Evolutionary conservation across 176 grass and related monocot species (phyloP), one percentile per base, ranked within the genome.

Genomic region (Phoenix roebelenii): DNA sequence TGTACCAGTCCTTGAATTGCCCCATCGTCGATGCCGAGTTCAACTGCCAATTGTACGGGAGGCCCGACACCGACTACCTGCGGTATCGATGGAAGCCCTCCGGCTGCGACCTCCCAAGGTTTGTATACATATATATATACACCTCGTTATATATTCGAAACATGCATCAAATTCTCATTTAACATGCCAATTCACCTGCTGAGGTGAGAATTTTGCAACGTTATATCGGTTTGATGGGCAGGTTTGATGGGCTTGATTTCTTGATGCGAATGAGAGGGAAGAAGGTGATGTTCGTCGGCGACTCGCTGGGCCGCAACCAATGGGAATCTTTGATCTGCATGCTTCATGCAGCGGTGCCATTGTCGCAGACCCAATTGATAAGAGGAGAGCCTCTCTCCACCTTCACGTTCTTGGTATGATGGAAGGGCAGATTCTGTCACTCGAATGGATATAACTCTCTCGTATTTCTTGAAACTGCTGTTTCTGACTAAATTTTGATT

Each of bases 241-340:
- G 87, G 83, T 87, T 93, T 16, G 78, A 96, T 24, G 92, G 92
- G 0, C 30, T 70, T 1, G 80, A 80, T 70, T 97, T 91, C 72
- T 52, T 91, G 87, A 71, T 58, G 44, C 72, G 75, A 59, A 88
- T 88, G 92, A 82, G 83, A 74, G 87, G 87, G 58, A 97, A 91
- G 78, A 91, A 59, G 55, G 71, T 97, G 63, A 97, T 97, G 87
- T 97, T 97, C 79, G 84, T 97, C 52, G 92, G 92, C 17, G 92
- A 91, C 59, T 97, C 87, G 65, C 83, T 97, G 16, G 92, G 92
- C 1, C 80, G 87, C 29, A 85, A 91, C 44, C 92, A 97, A 64
- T 91, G 92, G 86, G 81, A 97, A 68, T 91, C 87, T n/a, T 72
- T 97, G 55, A 20, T 97, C 77, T 97, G 92, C 87, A 78, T 97